phyloP scores from a whole-genome alignment of 208 protist species.

The Leishmania aethiopica region DNA sequence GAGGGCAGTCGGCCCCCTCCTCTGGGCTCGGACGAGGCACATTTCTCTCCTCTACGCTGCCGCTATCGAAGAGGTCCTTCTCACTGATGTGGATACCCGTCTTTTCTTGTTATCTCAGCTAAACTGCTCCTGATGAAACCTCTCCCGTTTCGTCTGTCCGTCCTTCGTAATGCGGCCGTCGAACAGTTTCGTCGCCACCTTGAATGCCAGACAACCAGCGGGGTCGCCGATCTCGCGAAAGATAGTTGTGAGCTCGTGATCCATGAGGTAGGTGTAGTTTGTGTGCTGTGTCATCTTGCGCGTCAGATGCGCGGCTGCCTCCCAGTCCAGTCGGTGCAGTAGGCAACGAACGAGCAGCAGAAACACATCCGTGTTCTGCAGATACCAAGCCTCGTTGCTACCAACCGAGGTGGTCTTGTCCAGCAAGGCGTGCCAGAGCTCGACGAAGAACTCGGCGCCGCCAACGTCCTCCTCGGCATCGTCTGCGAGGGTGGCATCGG shows the following conservation, averaged over 20 bases:
- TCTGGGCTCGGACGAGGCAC: background rate
- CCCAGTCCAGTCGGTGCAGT: slow-evolving; percentile 87
- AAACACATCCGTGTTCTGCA: slow-evolving; percentile 87
- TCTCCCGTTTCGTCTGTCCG: slow-evolving; percentile 65
- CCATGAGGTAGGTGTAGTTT: slow-evolving; percentile 87
- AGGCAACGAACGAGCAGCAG: slow-evolving; percentile 76
- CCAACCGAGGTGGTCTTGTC: slow-evolving; percentile 51
- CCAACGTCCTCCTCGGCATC: slow-evolving; percentile 15
- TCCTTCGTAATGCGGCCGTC: slow-evolving; percentile 86
- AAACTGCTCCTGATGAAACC: slow-evolving; percentile 43
- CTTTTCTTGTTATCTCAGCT: background rate
- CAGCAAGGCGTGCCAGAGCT: slow-evolving; percentile 76
- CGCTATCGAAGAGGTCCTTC: background rate
- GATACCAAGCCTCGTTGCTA: slow-evolving; percentile 75
- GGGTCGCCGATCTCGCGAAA: slow-evolving; percentile 88
- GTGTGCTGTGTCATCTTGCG: slow-evolving; percentile 67
- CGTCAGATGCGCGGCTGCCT: slow-evolving; percentile 81
- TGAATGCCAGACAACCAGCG: slow-evolving; percentile 81
- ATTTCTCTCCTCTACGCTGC: background rate
- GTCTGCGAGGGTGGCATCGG: slow-evolving; percentile 16
- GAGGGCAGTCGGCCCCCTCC: background rate
- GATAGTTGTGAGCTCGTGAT: slow-evolving; percentile 79
- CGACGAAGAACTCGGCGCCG: slow-evolving; percentile 73
- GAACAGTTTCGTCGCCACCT: slow-evolving; percentile 88
- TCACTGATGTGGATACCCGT: background rate